These are phyloP conservation scores for Talinum fruticosum DNA, from an alignment of 148 eudicot genomes.

Conservation along the genomic window DNA sequence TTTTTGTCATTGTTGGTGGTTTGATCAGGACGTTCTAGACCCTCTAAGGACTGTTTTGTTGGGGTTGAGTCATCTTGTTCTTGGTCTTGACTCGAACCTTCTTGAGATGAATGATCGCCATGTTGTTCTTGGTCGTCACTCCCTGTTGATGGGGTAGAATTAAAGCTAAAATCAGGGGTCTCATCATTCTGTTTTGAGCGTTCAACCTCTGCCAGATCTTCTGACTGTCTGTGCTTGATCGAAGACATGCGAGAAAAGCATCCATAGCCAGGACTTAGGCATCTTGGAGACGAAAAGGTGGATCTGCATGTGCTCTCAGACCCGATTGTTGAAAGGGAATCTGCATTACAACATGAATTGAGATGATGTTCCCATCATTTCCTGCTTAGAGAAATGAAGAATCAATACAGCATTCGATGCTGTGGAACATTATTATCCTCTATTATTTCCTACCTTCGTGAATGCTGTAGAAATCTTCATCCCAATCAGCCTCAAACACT, in stretches of 20 bases:
- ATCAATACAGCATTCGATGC: not conserved
- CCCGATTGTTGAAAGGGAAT: conserved; percentile 50
- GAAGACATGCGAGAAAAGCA: conserved; percentile 25
- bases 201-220: conserved; percentile 13
- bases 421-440: not conserved
- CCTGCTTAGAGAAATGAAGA: not conserved
- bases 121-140: conserved; percentile 20
- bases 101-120: not conserved
- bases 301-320: conserved; percentile 42
- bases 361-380: not conserved
- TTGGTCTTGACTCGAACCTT: not conserved
- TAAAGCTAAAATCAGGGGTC: conserved; percentile 1
- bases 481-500: conserved; percentile 54
- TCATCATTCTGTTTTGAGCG: conserved; percentile 2
- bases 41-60: conserved; percentile 26
- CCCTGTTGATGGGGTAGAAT: conserved; percentile 4
- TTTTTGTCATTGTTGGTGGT: conserved; percentile 14
- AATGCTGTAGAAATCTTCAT: conserved; percentile 76
- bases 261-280: conserved; percentile 35
- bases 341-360: conserved; percentile 29
- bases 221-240: not conserved
- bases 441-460: conserved; percentile 46
- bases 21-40: conserved; percentile 23
- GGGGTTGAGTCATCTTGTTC: conserved; percentile 25
- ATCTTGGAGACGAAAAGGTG: conserved; percentile 58